phyloP scores from a whole-genome alignment of 148 eudicot species.

The Limonium bicolor region DNA sequence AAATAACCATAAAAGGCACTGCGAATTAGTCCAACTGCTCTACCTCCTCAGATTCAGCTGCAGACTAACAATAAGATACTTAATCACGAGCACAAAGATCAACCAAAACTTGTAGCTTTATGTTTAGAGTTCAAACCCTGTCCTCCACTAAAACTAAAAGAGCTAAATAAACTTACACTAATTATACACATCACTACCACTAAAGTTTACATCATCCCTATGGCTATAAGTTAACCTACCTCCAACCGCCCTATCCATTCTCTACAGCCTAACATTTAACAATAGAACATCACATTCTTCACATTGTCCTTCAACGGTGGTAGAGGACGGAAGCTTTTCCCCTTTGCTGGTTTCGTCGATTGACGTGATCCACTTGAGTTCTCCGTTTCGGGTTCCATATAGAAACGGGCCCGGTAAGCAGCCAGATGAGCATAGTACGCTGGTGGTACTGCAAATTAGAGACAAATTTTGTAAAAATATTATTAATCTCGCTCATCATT shows the following conservation, averaged over 20 bases:
- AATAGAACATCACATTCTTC: constrained; percentile 76
- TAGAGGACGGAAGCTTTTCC: constrained; percentile 36
- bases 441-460: constrained; percentile 89
- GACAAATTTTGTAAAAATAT: not conserved
- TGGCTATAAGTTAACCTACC: not conserved
- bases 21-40: too few species aligned
- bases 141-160: too few species aligned
- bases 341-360: constrained; percentile 14
- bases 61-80: too few species aligned
- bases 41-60: too few species aligned
- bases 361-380: constrained; percentile 19
- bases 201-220: not conserved
- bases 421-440: constrained; percentile 86
- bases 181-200: not conserved
- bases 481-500: too few species aligned
- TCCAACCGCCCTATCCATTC: not conserved
- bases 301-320: constrained; percentile 68
- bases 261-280: constrained; percentile 27
- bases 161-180: too few species aligned
- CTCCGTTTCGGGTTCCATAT: constrained; percentile 45
- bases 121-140: too few species aligned
- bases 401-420: constrained; percentile 75
- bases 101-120: too few species aligned
- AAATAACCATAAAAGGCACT: too few species aligned
- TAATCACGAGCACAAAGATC: too few species aligned